phyloP scores from a whole-genome alignment of 73 alveolate species.

The Strombidium stylifer region DNA sequence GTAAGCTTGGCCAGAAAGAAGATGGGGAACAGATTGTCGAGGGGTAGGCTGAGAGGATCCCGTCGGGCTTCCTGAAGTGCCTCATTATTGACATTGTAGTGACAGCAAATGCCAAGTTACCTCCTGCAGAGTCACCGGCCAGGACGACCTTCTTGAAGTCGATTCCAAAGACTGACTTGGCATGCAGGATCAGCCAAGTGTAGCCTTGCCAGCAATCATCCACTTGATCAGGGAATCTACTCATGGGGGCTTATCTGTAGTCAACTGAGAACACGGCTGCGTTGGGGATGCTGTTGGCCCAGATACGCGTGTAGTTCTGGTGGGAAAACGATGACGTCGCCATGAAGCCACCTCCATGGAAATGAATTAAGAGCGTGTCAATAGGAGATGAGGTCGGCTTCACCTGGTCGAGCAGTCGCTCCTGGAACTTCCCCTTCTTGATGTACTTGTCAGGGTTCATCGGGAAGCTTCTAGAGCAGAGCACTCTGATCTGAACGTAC shows the following conservation, averaged over 20 bases:
- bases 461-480: no score
- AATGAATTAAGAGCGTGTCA: conserved; percentile 43
- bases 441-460: no score
- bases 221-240: conserved; percentile 78
- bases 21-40: background rate
- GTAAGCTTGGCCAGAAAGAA: conserved; percentile 69
- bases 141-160: conserved; percentile 64
- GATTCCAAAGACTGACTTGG: conserved; percentile 52
- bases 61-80: conserved; percentile 89
- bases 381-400: no score
- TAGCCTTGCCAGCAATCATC: conserved; percentile 89
- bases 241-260: conserved; percentile 77
- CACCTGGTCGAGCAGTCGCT: no score
- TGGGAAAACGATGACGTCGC: conserved; percentile 71
- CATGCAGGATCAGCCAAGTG: conserved; percentile 68
- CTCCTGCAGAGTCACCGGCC: conserved; percentile 99
- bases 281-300: conserved; percentile 59
- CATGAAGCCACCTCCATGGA: conserved; percentile 96
- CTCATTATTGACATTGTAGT: conserved; percentile 75
- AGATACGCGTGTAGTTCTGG: conserved; percentile 71
- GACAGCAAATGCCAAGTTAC: conserved; percentile 85
- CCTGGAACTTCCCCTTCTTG: no score
- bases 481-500: no score
- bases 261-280: conserved; percentile 81
- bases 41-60: conserved; percentile 90